These are phyloP conservation scores for Lasiodiplodia theobromae DNA, from an alignment of 2,329 filamentous ascomycete genomes.

Conservation along the genomic window DNA sequence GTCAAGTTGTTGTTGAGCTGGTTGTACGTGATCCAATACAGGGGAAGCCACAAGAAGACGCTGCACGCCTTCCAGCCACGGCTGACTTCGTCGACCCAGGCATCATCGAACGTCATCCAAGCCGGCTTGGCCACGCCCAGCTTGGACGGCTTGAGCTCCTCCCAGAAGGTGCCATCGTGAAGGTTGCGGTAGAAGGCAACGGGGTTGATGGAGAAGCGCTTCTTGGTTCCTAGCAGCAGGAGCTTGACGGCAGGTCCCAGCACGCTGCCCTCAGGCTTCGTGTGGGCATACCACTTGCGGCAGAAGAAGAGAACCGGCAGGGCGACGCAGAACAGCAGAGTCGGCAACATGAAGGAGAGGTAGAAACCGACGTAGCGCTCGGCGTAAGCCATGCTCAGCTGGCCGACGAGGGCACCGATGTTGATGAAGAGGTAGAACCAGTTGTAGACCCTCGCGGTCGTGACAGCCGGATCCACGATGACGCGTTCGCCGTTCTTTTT, in stretches of 20 bases:
- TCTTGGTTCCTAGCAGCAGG: slow-evolving; percentile 64
- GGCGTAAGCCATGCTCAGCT: slow-evolving; percentile 49
- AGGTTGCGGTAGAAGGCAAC: slow-evolving; percentile 63
- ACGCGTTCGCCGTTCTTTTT: slow-evolving; percentile 63
- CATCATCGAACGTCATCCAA: slow-evolving; percentile 83
- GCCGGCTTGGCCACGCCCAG: slow-evolving; percentile 62
- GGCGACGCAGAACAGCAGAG: slow-evolving; percentile 66
- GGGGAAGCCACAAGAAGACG: slow-evolving; percentile 67
- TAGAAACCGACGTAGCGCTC: slow-evolving; percentile 70
- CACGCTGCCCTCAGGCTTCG: slow-evolving; percentile 72
- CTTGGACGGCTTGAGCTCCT: slow-evolving; percentile 69
- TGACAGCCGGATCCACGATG: slow-evolving; percentile 71
- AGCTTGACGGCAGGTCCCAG: slow-evolving; percentile 70
- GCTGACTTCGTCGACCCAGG: slow-evolving; percentile 80
- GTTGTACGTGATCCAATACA: slow-evolving; percentile 73
- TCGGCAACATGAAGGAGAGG: slow-evolving; percentile 73
- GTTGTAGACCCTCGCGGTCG: slow-evolving; percentile 73
- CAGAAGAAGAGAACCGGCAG: slow-evolving; percentile 66
- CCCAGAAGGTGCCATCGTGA: slow-evolving; percentile 66
- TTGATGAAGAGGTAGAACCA: slow-evolving; percentile 51
- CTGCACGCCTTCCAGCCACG: slow-evolving; percentile 60
- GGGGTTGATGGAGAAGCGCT: slow-evolving; percentile 65
- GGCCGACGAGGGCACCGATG: slow-evolving; percentile 45
- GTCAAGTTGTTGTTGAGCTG: slow-evolving; percentile 73
- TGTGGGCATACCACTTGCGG: slow-evolving; percentile 66